phyloP scores from a whole-genome alignment of 2,329 filamentous ascomycete species.

The Paecilomyces formosus region DNA sequence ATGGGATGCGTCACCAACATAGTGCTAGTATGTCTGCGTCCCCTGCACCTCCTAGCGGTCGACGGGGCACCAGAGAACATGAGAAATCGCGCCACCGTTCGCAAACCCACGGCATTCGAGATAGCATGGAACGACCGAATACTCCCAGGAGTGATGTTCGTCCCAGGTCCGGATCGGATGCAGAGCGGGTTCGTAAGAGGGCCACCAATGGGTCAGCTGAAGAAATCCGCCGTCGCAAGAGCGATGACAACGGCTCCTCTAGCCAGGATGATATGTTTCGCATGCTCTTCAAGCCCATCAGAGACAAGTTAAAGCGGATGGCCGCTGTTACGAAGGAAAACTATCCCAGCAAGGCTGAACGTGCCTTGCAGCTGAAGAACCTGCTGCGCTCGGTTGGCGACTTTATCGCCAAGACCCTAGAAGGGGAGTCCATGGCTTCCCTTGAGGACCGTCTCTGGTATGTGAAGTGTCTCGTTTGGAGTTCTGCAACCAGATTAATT shows the following conservation, averaged over 20 bases:
- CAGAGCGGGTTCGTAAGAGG: conserved; percentile 25
- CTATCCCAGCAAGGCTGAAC: conserved; percentile 35
- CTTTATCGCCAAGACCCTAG: conserved; percentile 35
- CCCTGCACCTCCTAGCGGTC: conserved; percentile 34
- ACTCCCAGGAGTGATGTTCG: conserved; percentile 35
- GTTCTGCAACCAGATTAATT: not conserved
- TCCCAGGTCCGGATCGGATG: conserved; percentile 25
- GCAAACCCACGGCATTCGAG: conserved; percentile 32
- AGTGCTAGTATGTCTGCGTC: conserved; percentile 38
- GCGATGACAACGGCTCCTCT: conserved; percentile 28
- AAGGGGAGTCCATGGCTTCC: conserved; percentile 29
- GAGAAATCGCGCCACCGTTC: conserved; percentile 36
- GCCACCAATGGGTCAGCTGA: conserved; percentile 26
- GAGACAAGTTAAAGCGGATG: conserved; percentile 35
- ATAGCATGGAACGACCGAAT: conserved; percentile 35
- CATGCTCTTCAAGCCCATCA: conserved; percentile 41
- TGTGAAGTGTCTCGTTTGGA: conserved; percentile 9
- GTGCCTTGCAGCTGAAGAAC: conserved; percentile 35
- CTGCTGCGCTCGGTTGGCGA: conserved; percentile 39
- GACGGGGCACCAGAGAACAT: conserved; percentile 34
- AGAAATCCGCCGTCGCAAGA: conserved; percentile 27
- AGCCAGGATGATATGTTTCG: conserved; percentile 33
- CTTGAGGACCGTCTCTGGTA: conserved; percentile 40
- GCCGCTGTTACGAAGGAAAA: conserved; percentile 39
- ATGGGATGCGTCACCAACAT: conserved; percentile 21